Base-by-base conservation (phyloP, 352 stramenopile genomes). In the Pythium sp. region DNA sequence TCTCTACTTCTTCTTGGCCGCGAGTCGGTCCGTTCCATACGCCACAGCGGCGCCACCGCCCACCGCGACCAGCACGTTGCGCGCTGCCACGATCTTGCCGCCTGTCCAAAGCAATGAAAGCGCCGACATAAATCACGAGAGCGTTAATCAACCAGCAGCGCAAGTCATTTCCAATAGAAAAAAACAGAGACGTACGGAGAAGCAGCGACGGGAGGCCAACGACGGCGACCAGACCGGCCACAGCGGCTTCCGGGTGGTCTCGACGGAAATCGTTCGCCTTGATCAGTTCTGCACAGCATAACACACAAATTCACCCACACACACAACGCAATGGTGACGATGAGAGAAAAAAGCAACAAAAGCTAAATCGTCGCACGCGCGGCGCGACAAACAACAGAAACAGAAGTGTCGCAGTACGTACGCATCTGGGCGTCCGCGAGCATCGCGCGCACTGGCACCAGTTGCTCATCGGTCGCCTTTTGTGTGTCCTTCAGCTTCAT, bases 211-310 rank as follows among this genome's bases (percentile, higher is more conserved):
- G 86, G 30, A 84, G 67, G 32, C 81, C 86, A 32, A 92, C 86
- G 56, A 87, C 64, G 3, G 83, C 72, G 5, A 79, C 73, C 34
- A 94, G 70, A 36, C 82, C 84, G 1, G 75, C 79, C 6, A 87
- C 73, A 46, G 84, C 82, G 7, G 84, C 73, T 64, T 90, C 84
- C 9, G 84, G 84, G 73, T 94, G 81, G 28, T 87, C 80, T 53
- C 81, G 81, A 67, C 82, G 86, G 75, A 94, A 92, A 63, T 81
- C 79, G 66, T 94, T 91, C 47, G 74, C 72, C 66, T 93, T 93
- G 62, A 75, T n/a, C 43, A 91, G 69, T 64, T 92, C 86, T 93
- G 68, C 58, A 69, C 30, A 6, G 7, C 18, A n/a, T 12, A 20
- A 51, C 2, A 12, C 43, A 51, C 43, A 51, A 20, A 46, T 46